Evolutionary conservation across 2,329 filamentous ascomycete genomes (phyloP).

Genomic region (Bisporella sp.): DNA sequence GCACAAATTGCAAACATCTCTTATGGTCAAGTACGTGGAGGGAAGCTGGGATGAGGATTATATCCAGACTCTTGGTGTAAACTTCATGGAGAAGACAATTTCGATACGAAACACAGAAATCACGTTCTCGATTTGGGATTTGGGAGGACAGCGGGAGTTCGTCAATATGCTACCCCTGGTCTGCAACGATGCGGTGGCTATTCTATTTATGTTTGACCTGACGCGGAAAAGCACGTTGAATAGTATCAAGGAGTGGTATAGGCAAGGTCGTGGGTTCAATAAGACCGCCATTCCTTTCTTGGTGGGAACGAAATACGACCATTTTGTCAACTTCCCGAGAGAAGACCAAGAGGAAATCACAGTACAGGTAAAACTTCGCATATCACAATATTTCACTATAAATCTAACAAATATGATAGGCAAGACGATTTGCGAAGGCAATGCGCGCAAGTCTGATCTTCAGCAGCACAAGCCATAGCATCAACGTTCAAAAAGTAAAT

Average conservation of each 20-base stretch:
- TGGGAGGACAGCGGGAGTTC: conserved; percentile 96
- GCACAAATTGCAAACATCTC: conserved; percentile 97
- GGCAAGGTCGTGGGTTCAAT: conserved; percentile 96
- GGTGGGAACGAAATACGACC: conserved; percentile 97
- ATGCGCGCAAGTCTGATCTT: conserved; percentile 98
- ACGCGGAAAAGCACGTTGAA: conserved; percentile 97
- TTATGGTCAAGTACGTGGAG: conserved; percentile 99
- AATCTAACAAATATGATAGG: conserved; percentile 43
- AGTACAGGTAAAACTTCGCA: conserved; percentile 59
- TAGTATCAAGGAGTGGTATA: conserved; percentile 99
- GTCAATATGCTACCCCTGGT: conserved; percentile 99
- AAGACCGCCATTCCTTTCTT: conserved; percentile 99
- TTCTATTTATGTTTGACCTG: conserved; percentile 99
- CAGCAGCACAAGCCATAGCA: conserved; percentile 97
- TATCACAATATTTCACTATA: background rate
- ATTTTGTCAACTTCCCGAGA: conserved; percentile 96
- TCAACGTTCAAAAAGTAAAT: conserved; percentile 97
- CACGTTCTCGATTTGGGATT: conserved; percentile 98
- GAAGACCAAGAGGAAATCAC: conserved; percentile 99
- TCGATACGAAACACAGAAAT: conserved; percentile 99
- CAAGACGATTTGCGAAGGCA: conserved; percentile 90
- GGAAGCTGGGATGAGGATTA: conserved; percentile 99
- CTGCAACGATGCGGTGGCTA: conserved; percentile 97
- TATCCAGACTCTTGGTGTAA: conserved; percentile 96
- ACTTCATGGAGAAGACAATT: conserved; percentile 99